Percentiles rank a stretch among this genome's conserved stretches.
These are phyloP conservation scores for Kazachstania sp. DNA, from an alignment of 1,139 yeast species.

Conservation along the genomic window DNA sequence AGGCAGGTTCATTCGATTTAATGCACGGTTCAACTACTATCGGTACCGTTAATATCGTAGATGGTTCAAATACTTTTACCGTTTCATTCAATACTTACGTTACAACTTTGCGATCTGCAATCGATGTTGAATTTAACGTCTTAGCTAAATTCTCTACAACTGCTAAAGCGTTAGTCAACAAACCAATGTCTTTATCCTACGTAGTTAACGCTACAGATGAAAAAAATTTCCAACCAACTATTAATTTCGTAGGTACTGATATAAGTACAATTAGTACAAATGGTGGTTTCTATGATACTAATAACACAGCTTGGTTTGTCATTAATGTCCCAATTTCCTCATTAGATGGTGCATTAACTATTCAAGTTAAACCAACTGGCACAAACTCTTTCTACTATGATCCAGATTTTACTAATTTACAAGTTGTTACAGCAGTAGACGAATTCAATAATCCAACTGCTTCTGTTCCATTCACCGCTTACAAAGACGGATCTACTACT, in stretches of 20 bases:
- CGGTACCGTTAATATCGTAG: conserved; percentile 15
- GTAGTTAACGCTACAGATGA: conserved; percentile 19
- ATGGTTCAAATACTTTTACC: conserved; percentile 18
- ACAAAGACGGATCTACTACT: conserved; percentile 19
- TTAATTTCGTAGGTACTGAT: conserved; percentile 17
- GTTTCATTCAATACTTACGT: conserved; percentile 12
- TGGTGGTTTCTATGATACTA: conserved; percentile 19
- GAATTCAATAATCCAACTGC: conserved; percentile 20
- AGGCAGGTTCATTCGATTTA: conserved; percentile 16
- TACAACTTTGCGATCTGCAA: conserved; percentile 6
- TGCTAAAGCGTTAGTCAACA: conserved; percentile 8
- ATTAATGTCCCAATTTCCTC: conserved; percentile 23
- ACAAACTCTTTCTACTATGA: conserved; percentile 15
- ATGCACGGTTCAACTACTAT: conserved; percentile 13
- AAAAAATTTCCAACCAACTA: conserved; percentile 12
- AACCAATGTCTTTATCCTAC: conserved; percentile 16
- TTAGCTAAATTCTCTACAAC: conserved; percentile 14
- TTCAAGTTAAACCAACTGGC: conserved; percentile 16
- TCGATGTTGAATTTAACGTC: conserved; percentile 21
- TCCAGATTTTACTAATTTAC: conserved; percentile 14
- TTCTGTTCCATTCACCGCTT: conserved; percentile 19
- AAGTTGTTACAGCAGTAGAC: conserved; percentile 20
- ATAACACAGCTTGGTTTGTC: conserved; percentile 25
- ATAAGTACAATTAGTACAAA: conserved; percentile 15
- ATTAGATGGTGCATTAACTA: conserved; percentile 15